Conservation (phyloP, 108 stramenopile species). For the Bacterosira constricta region DNA sequence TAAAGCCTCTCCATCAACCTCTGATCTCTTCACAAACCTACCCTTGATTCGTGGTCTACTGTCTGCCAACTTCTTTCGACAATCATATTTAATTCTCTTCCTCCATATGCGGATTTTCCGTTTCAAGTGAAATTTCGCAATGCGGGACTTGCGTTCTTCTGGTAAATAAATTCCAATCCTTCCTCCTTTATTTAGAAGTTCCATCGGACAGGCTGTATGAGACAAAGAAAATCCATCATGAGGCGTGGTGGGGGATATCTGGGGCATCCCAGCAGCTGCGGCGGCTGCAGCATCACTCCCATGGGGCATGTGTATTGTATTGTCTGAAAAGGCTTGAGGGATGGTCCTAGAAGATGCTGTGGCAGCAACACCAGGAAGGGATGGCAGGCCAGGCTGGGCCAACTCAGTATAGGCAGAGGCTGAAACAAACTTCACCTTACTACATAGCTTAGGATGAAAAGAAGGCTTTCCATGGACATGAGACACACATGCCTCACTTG, state of each 20-base stretch:
- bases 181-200: slow-evolving; percentile 86
- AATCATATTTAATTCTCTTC: slow-evolving; percentile 99
- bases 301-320: slow-evolving; percentile 58
- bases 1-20: slow-evolving; percentile 42
- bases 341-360: not conserved
- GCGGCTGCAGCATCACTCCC: slow-evolving; percentile 56
- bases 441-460: too few relatives aligned
- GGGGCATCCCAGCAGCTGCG: slow-evolving; percentile 45
- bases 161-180: slow-evolving; percentile 95
- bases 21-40: slow-evolving; percentile 89
- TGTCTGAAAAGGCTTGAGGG: slow-evolving; percentile 18
- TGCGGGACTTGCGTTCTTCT: slow-evolving; percentile 89
- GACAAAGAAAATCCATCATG: slow-evolving; percentile 24
- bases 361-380: slow-evolving; percentile 3
- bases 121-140: slow-evolving; percentile 96
- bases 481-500: too few relatives aligned
- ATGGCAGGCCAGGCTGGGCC: not conserved
- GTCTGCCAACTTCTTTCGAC: slow-evolving; percentile 98
- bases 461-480: not conserved
- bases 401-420: too few relatives aligned
- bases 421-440: too few relatives aligned
- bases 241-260: not conserved
- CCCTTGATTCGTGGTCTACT: slow-evolving; percentile 98
- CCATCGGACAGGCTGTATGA: slow-evolving; percentile 78
- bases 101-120: slow-evolving; percentile 96